These are phyloP conservation scores for Jatropha podagrica DNA, from an alignment of 441 rosid genomes.

Conservation along the genomic window DNA sequence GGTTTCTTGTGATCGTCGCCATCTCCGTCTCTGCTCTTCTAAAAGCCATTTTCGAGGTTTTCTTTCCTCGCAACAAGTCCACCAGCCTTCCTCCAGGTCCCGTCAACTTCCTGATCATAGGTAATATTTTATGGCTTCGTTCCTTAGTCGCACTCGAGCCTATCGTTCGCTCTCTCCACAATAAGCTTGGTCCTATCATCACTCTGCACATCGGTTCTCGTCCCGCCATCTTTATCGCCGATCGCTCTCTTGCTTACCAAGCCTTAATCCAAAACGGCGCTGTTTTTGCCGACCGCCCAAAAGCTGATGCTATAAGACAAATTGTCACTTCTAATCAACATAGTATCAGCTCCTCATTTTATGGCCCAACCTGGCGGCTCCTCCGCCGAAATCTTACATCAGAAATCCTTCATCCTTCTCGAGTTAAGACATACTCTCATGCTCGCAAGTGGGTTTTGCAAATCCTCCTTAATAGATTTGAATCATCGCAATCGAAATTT, in stretches of 20 bases:
- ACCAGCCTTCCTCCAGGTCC: constrained; percentile 3
- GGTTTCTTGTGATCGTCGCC: not conserved
- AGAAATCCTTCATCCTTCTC: constrained; percentile 39
- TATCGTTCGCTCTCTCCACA: constrained; percentile 27
- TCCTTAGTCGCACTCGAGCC: constrained; percentile 24
- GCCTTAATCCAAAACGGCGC: constrained; percentile 39
- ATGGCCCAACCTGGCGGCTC: constrained; percentile 41
- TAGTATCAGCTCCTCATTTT: constrained; percentile 29
- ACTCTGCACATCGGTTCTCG: constrained; percentile 26
- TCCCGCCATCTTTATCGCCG: constrained; percentile 28
- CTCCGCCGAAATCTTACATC: constrained; percentile 41
- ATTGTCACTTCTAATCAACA: constrained; percentile 31
- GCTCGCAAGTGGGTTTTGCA: constrained; percentile 37
- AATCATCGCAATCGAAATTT: constrained; percentile 1
- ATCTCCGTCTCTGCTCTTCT: not conserved
- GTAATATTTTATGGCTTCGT: constrained; percentile 6
- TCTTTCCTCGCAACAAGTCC: not conserved
- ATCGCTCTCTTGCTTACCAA: constrained; percentile 34
- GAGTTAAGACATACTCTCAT: constrained; percentile 24
- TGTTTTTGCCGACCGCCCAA: constrained; percentile 34
- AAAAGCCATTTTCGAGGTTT: not conserved
- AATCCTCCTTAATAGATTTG: constrained; percentile 23
- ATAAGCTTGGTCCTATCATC: constrained; percentile 32
- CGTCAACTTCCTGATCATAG: not conserved
- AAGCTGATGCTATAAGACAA: not conserved